Base-by-base conservation (phyloP, 371 early-diverging fungal species). In the Gilbertella persicaria region DNA sequence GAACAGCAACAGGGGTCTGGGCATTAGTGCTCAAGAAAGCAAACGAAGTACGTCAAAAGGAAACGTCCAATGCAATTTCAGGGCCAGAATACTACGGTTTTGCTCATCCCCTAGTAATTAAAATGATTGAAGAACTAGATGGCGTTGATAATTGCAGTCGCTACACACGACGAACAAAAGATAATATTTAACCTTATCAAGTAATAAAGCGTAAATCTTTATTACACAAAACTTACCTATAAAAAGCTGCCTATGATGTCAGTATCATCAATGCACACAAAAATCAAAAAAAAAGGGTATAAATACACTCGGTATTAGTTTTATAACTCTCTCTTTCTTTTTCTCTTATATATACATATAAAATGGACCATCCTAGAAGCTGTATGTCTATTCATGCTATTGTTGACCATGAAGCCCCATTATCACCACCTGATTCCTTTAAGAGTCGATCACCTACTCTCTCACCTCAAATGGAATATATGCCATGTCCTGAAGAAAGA, bases 61-160 rank as follows among this genome's bases (percentile, higher is more conserved):
- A 85, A 25, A 84, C 86, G 45, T 80, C 86, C 24, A 90, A 88
- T 50, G 88, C 90, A 14, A 89, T 90, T 4, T 91, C 91, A 1
- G 96, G 96, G 1, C 94, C 95, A 4, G 96, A 95, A 55, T 92
- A 89, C 58, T 95, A 87, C 71, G 96, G 95, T 0, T 87, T 95
- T 50, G 75, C 95, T n/a, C 85, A 92, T 50, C 90, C 93, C 10
- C 84, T 90, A n/a, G 88, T 96, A 16, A 80, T 83, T 29, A 87
- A 86, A 59, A 80, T 92, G 82, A 87, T 96, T 35, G 93, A 94
- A 66, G 90, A 88, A 35, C 59, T 96, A 38, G 90, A 90, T 0
- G 78, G 83, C 23, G 90, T 86, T 1, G 77, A 85, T 12, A 66
- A 78, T 50, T 93, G 93, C 66, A 13, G 28, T 21, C 46, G 58